Conservation (phyloP, 768 basidiomycete genomes). For the Tricholoma sp. region DNA sequence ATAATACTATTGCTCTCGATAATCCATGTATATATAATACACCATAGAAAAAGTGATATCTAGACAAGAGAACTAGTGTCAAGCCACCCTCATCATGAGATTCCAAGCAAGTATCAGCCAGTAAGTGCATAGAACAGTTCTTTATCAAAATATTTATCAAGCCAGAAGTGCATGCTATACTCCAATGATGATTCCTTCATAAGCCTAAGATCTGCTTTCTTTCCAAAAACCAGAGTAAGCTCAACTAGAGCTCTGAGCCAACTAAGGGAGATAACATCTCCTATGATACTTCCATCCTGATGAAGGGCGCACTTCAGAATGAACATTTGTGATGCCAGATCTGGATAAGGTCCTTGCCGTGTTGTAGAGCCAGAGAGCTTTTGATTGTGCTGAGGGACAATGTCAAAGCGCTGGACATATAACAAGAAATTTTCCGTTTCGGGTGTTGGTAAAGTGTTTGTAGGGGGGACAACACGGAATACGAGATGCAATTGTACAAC, state of each 20-base stretch:
- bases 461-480: neutral
- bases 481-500: neutral
- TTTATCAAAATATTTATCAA: neutral
- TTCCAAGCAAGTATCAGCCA: neutral
- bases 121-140: neutral
- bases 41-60: too few relatives aligned
- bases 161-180: neutral
- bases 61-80: neutral
- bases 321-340: neutral
- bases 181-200: neutral
- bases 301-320: neutral
- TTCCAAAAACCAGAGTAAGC: neutral
- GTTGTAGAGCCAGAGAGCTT: neutral
- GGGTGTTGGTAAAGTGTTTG: neutral
- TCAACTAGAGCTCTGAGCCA: neutral
- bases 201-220: neutral
- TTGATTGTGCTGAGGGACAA: neutral
- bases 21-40: too few relatives aligned
- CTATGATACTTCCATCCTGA: neutral
- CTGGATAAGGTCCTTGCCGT: neutral
- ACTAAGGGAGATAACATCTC: neutral
- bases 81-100: neutral
- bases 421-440: neutral
- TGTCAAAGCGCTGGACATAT: neutral
- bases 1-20: too few relatives aligned